These are phyloP conservation scores for Eutrema yunnanense DNA, from an alignment of 345 rosid species.

Conservation along the genomic window DNA sequence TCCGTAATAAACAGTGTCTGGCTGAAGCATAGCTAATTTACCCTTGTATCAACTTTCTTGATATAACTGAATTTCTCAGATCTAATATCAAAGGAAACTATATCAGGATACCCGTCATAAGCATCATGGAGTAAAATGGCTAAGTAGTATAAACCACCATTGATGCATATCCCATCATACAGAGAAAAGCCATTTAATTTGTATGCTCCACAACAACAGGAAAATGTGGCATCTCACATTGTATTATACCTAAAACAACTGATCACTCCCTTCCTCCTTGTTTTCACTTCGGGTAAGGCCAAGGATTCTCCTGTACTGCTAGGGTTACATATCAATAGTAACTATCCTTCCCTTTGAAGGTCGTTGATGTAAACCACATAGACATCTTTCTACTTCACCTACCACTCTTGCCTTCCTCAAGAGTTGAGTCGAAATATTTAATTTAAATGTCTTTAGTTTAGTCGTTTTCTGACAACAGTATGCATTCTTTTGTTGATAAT, in stretches of 20 bases:
- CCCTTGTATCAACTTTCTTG: neutral
- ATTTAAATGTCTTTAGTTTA: too few relatives aligned
- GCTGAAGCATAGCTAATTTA: constrained; percentile 3
- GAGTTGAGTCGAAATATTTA: neutral
- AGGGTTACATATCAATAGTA: constrained; percentile 5
- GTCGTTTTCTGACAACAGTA: too few relatives aligned
- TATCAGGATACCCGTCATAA: neutral
- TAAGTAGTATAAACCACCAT: constrained; percentile 9
- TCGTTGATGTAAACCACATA: neutral
- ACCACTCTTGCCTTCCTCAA: neutral
- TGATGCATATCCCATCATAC: constrained; percentile 11
- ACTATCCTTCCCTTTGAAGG: neutral
- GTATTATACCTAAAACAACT: neutral
- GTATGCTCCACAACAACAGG: neutral
- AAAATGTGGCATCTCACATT: neutral
- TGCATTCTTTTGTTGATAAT: too few relatives aligned
- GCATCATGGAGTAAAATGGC: neutral
- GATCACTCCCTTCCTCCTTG: neutral
- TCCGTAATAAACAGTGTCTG: neutral
- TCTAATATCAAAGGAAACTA: neutral
- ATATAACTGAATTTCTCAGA: neutral
- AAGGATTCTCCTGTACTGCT: neutral
- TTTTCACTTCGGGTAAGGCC: neutral
- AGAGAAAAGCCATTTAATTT: neutral
- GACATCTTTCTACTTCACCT: neutral